Conservation (phyloP, 306 rosid genomes). For the Dryas octopetala region DNA sequence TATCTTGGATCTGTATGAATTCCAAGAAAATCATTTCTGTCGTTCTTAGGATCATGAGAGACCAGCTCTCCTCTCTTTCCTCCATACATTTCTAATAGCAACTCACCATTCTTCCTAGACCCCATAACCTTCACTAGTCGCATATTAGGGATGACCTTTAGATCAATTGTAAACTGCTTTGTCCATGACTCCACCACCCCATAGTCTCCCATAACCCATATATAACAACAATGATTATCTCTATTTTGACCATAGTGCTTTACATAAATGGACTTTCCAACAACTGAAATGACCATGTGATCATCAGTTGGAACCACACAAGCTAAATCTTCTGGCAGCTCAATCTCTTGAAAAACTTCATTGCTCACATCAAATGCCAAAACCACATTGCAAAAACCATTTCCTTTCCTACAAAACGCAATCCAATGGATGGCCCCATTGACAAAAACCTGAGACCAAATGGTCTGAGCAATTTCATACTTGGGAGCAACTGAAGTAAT, state of each 20-base stretch:
- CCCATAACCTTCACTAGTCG: slow-evolving; percentile 4
- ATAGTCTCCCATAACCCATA: slow-evolving; percentile 23
- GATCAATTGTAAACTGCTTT: slow-evolving; percentile 1
- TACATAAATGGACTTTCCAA: not conserved
- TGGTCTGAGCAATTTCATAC: not conserved
- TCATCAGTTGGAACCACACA: not conserved
- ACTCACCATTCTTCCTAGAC: slow-evolving; percentile 1
- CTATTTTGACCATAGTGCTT: not conserved
- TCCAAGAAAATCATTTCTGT: not conserved
- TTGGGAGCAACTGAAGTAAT: slow-evolving; percentile 1
- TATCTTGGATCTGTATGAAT: slow-evolving; percentile 7
- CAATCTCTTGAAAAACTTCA: slow-evolving; percentile 10
- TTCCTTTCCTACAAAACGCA: not conserved
- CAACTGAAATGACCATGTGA: not conserved
- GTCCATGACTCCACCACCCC: slow-evolving; percentile 21
- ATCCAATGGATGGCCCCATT: slow-evolving; percentile 20
- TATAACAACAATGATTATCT: not conserved
- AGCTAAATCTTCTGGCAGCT: slow-evolving; percentile 3
- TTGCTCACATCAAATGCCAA: slow-evolving; percentile 6
- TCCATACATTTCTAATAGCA: not conserved
- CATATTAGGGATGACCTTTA: not conserved
- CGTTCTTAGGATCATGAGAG: slow-evolving; percentile 3
- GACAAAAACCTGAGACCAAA: not conserved
- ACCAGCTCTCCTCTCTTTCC: slow-evolving; percentile 11
- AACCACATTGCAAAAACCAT: not conserved